Base-by-base conservation (phyloP, 768 basidiomycete species). In the Mycena filopes region DNA sequence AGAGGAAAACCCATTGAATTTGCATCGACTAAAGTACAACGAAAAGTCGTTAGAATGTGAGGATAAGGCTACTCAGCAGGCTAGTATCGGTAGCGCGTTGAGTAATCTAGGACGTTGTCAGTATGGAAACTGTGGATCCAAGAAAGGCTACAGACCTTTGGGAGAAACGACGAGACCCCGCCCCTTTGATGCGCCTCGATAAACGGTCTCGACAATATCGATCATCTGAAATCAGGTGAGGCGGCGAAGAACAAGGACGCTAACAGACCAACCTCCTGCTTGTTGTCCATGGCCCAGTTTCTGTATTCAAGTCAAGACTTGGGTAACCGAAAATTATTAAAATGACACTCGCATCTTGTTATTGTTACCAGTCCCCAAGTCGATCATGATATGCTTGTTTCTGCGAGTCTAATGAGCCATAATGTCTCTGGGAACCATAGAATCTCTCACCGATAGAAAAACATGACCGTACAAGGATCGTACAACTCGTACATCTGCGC, bases 301-400 rank as follows among this genome's bases (percentile, higher is more conserved):
- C 98, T 98, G 71, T 42, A 48, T 41, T 25, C 26, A 12, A 42
- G 41, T 25, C 40, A 28, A 38, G 15, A 25, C n/a, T 42, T 1
- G 42, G 51, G 57, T 31, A n/a, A 6, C 8, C 12, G 13, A 20
- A 12, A 8, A n/a, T 6, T 10, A 21, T 3, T 25, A 9, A 25
- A n/a, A 25, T 18, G 21, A 20, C 1, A 83, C 94, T 66, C 63
- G 96, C 96, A 98, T 98, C 83, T 99, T 98, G 81, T 98, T 98
- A 80, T 98, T 98, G 79, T 99, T 98, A 84, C 96, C 96, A 53
- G 96, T 99, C n/a, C 96, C 96, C 70, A 99, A 81, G 87, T 99
- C 97, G 74, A 99, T 98, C 98, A 99, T 99, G 80, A 99, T 99
- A 75, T 99, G 98, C 76, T 98, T 98, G 78, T 97, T 97, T 42